Evolutionary conservation across 2,329 filamentous ascomycete species (phyloP).

Genomic region (Apiospora arundinis): DNA sequence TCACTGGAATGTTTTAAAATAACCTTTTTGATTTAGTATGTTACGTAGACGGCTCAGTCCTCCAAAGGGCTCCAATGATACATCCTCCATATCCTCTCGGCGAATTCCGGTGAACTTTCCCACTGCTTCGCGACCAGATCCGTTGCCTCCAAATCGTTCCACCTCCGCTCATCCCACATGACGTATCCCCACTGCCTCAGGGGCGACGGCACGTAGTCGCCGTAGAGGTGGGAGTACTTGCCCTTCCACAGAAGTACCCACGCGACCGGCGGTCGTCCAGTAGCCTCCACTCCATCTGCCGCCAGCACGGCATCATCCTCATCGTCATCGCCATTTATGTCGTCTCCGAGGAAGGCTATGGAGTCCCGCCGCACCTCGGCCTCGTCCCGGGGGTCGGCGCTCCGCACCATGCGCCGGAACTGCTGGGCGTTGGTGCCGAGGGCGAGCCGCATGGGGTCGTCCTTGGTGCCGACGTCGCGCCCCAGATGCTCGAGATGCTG

Average conservation of each 20-base stretch:
- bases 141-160: background rate
- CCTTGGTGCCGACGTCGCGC: background rate
- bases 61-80: background rate
- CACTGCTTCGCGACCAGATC: background rate
- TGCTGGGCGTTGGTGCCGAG: background rate
- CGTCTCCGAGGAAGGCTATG: background rate
- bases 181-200: slow-evolving; percentile 26
- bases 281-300: no score
- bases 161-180: slow-evolving; percentile 28
- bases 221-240: slow-evolving; percentile 28
- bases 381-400: background rate
- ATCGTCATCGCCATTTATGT: no score
- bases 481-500: background rate
- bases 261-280: slow-evolving; percentile 1
- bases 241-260: slow-evolving; percentile 27
- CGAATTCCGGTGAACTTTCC: background rate
- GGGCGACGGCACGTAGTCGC: slow-evolving; percentile 19
- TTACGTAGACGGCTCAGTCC: background rate
- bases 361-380: background rate
- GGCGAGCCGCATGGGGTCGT: background rate
- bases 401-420: background rate
- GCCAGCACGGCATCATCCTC: background rate
- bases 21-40: no score
- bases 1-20: no score
- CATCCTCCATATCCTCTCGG: background rate